A percentile compares a stretch with the other conserved stretches of the same genome.
Conservation (phyloP, 768 basidiomycete species). For the Macrolepiota albuminosa region DNA sequence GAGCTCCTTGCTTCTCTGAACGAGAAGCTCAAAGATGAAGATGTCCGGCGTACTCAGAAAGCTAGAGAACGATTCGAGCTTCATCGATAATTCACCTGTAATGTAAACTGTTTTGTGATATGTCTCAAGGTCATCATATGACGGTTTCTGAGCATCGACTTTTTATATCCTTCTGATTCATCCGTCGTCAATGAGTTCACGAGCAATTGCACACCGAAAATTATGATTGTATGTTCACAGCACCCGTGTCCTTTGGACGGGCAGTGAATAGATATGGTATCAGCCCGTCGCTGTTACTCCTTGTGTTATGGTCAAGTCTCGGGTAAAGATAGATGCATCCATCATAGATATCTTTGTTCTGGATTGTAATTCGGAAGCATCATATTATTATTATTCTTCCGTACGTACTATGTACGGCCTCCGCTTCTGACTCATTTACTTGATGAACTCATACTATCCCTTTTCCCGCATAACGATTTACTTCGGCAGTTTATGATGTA, state of each 20-base stretch:
- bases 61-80: conserved; percentile 49
- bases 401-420: not conserved
- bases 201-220: not conserved
- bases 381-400: not conserved
- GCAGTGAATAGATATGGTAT: not conserved
- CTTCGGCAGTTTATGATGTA: no score
- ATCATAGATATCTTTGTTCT: not conserved
- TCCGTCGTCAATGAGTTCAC: not conserved
- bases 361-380: not conserved
- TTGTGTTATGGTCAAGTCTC: not conserved
- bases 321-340: not conserved
- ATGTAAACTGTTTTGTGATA: not conserved
- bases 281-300: not conserved
- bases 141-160: not conserved
- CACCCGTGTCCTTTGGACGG: not conserved
- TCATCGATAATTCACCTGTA: conserved; percentile 12
- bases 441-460: not conserved
- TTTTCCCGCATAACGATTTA: not conserved
- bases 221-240: not conserved
- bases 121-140: not conserved
- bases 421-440: not conserved
- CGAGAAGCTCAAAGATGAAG: conserved; percentile 61
- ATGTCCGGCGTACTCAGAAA: conserved; percentile 53
- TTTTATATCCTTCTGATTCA: not conserved
- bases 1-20: conserved; percentile 55